These are phyloP conservation scores for Aspergillus taichungensis DNA, from an alignment of 495 filamentous ascomycete species.

Conservation along the genomic window DNA sequence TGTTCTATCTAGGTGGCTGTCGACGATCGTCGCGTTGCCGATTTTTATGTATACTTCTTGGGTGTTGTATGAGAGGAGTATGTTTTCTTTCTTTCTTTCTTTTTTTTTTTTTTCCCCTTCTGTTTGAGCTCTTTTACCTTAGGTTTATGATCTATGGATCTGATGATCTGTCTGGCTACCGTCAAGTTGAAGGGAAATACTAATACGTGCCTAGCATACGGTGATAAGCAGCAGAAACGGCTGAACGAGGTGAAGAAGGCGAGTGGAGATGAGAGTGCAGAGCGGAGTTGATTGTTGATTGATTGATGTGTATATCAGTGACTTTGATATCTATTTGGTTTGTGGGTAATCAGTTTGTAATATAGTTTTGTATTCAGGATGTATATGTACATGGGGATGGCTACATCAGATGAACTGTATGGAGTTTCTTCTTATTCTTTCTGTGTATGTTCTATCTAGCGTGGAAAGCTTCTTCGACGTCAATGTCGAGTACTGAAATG, in stretches of 20 bases:
- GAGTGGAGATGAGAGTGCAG: not conserved
- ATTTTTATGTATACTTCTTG: slow-evolving; percentile 24
- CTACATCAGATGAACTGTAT: no score
- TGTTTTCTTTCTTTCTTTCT: slow-evolving; percentile 6
- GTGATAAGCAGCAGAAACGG: slow-evolving; percentile 15
- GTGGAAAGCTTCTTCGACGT: no score
- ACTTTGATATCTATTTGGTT: not conserved
- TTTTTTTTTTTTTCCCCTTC: slow-evolving; percentile 1
- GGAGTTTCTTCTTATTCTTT: no score
- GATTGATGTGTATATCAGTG: not conserved
- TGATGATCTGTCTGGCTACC: not conserved
- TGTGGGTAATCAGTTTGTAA: not conserved
- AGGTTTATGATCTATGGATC: not conserved
- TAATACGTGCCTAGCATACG: slow-evolving; percentile 12
- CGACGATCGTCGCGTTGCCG: slow-evolving; percentile 25
- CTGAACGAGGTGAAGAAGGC: not conserved
- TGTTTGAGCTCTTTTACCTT: not conserved
- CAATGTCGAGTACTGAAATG: no score
- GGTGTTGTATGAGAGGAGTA: slow-evolving; percentile 22
- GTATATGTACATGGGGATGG: no score
- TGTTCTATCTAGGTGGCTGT: slow-evolving; percentile 19
- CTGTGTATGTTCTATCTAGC: no score
- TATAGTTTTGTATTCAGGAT: no score
- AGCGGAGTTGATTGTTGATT: not conserved
- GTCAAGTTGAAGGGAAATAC: not conserved